phyloP scores from a whole-genome alignment of 2,329 filamentous ascomycete genomes.

The Aciculosporium take region DNA sequence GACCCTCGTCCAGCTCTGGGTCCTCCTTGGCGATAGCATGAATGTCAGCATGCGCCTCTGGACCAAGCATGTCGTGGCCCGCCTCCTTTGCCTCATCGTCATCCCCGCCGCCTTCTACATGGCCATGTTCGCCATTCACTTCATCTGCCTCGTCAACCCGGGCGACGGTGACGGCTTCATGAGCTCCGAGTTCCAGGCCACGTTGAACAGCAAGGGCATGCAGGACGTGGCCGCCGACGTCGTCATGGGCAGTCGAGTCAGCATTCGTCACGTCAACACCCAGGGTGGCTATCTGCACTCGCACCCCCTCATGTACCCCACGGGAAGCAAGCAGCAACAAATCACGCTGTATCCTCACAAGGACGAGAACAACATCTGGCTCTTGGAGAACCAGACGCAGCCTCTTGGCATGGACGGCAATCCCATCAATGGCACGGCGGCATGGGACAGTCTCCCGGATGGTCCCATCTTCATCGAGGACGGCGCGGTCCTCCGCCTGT shows the following conservation, averaged over 20 bases:
- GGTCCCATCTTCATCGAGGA: conserved; percentile 54
- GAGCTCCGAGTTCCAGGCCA: conserved; percentile 98
- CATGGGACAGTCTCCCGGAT: conserved; percentile 65
- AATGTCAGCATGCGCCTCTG: conserved; percentile 75
- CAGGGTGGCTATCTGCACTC: conserved; percentile 97
- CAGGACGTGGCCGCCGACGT: conserved; percentile 88
- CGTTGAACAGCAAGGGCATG: conserved; percentile 93
- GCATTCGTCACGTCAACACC: conserved; percentile 86
- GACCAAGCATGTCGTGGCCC: conserved; percentile 87
- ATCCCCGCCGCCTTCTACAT: conserved; percentile 87
- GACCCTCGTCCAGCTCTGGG: conserved; percentile 87
- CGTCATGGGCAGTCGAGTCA: conserved; percentile 72
- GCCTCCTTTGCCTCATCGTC: conserved; percentile 79
- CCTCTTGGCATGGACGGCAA: conserved; percentile 64
- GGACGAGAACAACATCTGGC: conserved; percentile 93
- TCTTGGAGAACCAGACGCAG: conserved; percentile 92
- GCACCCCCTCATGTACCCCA: conserved; percentile 93
- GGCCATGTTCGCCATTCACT: conserved; percentile 95
- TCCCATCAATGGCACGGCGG: conserved; percentile 63
- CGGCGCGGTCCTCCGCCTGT: conserved; percentile 67
- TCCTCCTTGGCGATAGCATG: conserved; percentile 77
- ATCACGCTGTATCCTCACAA: conserved; percentile 98
- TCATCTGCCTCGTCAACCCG: conserved; percentile 81
- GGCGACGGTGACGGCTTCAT: conserved; percentile 98
- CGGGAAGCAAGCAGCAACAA: conserved; percentile 95